Conservation (phyloP, 257 asterid genomes). For the Jasminum sambac region DNA sequence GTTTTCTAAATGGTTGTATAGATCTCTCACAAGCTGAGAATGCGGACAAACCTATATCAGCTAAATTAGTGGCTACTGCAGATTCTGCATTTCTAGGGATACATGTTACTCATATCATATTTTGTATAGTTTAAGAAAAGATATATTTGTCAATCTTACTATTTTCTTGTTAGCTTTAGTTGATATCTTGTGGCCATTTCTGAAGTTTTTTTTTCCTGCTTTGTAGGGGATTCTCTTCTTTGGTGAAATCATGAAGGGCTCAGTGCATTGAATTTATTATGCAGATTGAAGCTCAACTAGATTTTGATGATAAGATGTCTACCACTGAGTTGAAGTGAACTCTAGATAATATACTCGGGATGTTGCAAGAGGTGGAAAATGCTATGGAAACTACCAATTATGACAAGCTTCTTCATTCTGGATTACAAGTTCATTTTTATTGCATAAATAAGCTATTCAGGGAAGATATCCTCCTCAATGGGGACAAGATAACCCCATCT, state of each 20-base stretch:
- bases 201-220: not conserved
- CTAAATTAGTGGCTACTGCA: conserved; percentile 82
- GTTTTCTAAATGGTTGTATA: conserved; percentile 88
- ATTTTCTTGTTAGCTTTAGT: not conserved
- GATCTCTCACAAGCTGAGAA: conserved; percentile 95
- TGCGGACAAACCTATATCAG: conserved; percentile 71
- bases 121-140: not conserved
- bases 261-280: conserved; percentile 89
- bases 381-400: conserved; percentile 86
- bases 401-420: conserved; percentile 92
- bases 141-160: not conserved
- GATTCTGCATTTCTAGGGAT: conserved; percentile 96
- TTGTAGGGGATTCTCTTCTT: conserved; percentile 82
- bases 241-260: conserved; percentile 74
- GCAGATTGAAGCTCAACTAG: conserved; percentile 96
- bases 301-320: conserved; percentile 98
- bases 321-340: conserved; percentile 56
- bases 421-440: conserved; percentile 72
- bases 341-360: conserved; percentile 46
- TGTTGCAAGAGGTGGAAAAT: conserved; percentile 71
- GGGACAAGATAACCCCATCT: no score
- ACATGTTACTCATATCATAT: conserved; percentile 44
- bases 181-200: conserved; percentile 3
- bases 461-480: no score
- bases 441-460: no score